Conservation (phyloP, 176 grass and related monocot genomes). For the Triticum turgidum region DNA sequence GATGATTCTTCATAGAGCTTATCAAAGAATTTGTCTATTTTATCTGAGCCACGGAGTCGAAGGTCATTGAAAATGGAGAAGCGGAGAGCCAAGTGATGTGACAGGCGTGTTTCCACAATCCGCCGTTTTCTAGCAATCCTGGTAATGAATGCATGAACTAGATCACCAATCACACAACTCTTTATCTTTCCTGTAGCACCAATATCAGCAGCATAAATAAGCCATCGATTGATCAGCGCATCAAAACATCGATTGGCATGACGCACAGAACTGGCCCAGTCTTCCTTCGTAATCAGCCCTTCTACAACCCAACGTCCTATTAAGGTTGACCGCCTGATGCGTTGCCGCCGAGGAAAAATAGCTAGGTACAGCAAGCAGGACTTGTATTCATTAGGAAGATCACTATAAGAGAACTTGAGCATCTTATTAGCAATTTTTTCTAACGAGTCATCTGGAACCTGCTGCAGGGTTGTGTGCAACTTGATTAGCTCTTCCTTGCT, state of each 20-base stretch:
- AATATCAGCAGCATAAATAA: not conserved
- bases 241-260: constrained; percentile 18
- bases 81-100: no score
- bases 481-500: not conserved
- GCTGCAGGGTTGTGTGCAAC: not conserved
- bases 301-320: not conserved
- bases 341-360: not conserved
- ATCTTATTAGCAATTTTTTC: not conserved
- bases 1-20: no score
- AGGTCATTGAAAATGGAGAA: no score
- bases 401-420: not conserved
- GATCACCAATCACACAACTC: no score
- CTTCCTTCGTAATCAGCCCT: not conserved
- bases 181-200: not conserved
- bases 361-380: constrained; percentile 10
- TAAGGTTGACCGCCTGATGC: constrained; percentile 4
- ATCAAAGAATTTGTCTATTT: no score
- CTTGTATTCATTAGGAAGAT: not conserved
- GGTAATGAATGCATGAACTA: no score
- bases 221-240: not conserved
- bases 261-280: not conserved
- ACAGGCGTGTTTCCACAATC: no score
- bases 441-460: not conserved
- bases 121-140: no score
- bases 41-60: no score